These are phyloP conservation scores for Cladorrhinum samala DNA, from an alignment of 495 filamentous ascomycete species.

Conservation along the genomic window DNA sequence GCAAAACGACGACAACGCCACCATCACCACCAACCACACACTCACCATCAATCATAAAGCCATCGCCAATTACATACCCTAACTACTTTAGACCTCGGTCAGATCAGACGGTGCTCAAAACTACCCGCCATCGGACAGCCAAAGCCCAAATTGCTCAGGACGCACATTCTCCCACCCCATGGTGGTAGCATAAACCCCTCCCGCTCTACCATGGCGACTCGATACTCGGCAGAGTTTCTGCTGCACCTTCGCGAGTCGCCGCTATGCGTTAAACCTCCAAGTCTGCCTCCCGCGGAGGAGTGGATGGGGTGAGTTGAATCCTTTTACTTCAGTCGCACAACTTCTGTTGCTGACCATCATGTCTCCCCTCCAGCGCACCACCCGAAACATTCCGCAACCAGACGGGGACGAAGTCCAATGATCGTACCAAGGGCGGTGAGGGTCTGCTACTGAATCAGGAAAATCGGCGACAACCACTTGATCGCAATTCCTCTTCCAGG, in stretches of 20 bases:
- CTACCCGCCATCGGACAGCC: too few relatives aligned
- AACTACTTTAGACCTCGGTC: neutral
- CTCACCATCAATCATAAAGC: neutral
- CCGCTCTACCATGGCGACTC: conserved; percentile 39
- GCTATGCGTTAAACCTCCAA: conserved; percentile 71
- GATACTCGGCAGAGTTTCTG: conserved; percentile 78
- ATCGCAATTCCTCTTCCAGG: conserved; percentile 55
- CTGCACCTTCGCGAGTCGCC: conserved; percentile 73
- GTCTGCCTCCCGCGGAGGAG: conserved; percentile 83
- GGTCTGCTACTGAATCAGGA: conserved; percentile 38
- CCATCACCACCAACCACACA: neutral
- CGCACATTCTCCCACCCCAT: conserved; percentile 5
- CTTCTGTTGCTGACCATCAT: neutral
- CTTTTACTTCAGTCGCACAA: neutral
- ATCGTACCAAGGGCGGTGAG: conserved; percentile 39
- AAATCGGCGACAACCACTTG: conserved; percentile 54
- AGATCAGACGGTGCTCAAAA: neutral
- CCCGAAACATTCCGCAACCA: conserved; percentile 40
- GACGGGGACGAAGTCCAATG: conserved; percentile 32
- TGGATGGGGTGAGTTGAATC: conserved; percentile 84
- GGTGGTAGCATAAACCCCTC: conserved; percentile 20
- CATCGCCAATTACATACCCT: neutral
- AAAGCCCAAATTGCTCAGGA: neutral
- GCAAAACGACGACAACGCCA: neutral
- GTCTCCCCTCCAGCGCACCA: conserved; percentile 27